A percentile compares a stretch with the other conserved stretches of the same genome.
These are phyloP conservation scores for Dentipellis sp. DNA, from an alignment of 768 basidiomycete genomes.

Conservation along the genomic window DNA sequence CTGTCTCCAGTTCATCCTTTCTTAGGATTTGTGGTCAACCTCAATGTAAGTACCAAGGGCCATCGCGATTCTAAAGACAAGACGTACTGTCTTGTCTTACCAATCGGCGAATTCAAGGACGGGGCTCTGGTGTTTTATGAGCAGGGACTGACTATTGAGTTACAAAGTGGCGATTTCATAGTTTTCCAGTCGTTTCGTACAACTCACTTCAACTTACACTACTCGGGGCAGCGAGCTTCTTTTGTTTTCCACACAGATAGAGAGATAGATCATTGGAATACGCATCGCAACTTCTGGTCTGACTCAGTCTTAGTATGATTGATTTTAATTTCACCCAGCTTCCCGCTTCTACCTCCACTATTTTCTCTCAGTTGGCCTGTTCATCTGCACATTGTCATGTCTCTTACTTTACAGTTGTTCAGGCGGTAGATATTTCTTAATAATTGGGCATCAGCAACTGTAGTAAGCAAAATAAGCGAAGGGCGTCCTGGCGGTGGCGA, in stretches of 20 bases:
- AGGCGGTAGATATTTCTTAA: not conserved
- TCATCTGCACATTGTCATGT: too few relatives aligned
- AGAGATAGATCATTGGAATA: constrained; percentile 1
- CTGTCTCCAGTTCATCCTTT: not conserved
- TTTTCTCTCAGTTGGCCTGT: too few relatives aligned
- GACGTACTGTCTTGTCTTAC: not conserved
- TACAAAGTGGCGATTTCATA: not conserved
- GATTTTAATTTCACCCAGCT: not conserved
- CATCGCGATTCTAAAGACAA: not conserved
- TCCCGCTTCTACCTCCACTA: too few relatives aligned
- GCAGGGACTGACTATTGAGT: constrained; percentile 3
- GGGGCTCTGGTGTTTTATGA: constrained; percentile 3
- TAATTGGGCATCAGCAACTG: too few relatives aligned
- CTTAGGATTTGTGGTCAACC: not conserved
- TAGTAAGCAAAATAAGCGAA: too few relatives aligned
- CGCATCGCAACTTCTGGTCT: not conserved
- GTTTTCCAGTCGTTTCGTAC: constrained; percentile 1
- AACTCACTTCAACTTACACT: constrained; percentile 7
- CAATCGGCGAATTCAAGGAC: not conserved
- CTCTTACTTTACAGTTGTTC: not conserved
- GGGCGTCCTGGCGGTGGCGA: too few relatives aligned
- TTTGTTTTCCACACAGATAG: constrained; percentile 5
- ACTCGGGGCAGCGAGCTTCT: constrained; percentile 1
- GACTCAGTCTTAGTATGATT: too few relatives aligned
- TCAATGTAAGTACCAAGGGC: not conserved